These are phyloP conservation scores for Ehretia macrophylla DNA, from an alignment of 257 asterid species.

Conservation along the genomic window DNA sequence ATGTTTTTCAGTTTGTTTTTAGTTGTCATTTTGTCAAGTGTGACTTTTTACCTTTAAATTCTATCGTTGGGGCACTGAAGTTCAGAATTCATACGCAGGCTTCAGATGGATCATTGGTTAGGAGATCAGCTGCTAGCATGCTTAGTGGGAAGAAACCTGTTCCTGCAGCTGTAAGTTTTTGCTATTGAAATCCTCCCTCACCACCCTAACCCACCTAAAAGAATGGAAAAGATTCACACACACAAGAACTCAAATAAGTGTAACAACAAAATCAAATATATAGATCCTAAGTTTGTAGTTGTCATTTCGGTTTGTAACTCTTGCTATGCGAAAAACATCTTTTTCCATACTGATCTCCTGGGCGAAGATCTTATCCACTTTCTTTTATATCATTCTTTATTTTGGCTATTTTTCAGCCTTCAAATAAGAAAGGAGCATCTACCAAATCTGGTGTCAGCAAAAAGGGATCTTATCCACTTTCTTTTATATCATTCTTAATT, in stretches of 20 bases:
- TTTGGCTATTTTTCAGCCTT: too few relatives aligned
- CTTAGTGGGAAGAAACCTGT: conserved; percentile 85
- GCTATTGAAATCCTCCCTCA: not conserved
- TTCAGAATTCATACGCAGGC: conserved; percentile 42
- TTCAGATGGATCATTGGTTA: conserved; percentile 57
- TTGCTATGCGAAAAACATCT: too few relatives aligned
- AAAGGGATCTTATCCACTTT: too few relatives aligned
- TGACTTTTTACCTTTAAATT: not conserved
- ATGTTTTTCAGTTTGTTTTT: too few relatives aligned
- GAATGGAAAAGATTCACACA: not conserved
- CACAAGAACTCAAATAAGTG: too few relatives aligned
- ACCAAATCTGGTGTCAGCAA: too few relatives aligned
- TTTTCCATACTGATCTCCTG: not conserved
- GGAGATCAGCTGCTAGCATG: conserved; percentile 98
- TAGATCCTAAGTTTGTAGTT: not conserved
- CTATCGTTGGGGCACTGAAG: not conserved
- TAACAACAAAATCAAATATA: too few relatives aligned
- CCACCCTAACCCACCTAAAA: not conserved
- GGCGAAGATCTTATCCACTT: not conserved
- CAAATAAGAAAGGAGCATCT: too few relatives aligned
- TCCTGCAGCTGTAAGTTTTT: conserved; percentile 64
- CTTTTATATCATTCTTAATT: conserved; percentile 3
- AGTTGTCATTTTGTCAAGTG: not conserved
- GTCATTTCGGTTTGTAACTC: not conserved
- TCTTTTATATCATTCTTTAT: too few relatives aligned